Conservation (phyloP, 2,329 filamentous ascomycete species). For the Aureobasidium uvarum region DNA sequence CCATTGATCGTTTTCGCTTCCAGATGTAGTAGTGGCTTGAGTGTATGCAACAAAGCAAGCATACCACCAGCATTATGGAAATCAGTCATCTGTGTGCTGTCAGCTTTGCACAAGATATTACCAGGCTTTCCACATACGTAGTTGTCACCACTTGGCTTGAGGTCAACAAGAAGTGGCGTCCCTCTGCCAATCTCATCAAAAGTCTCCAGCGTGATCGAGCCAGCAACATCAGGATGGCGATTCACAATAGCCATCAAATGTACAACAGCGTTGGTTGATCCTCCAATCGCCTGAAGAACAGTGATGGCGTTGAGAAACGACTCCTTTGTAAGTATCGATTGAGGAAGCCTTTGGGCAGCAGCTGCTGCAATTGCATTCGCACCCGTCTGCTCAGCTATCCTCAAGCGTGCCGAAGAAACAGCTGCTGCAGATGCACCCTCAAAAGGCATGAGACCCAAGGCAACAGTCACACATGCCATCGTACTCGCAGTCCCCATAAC, state of each 20-base stretch:
- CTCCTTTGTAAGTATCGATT: conserved; percentile 47
- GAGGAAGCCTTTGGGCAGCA: conserved; percentile 41
- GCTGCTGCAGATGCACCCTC: conserved; percentile 54
- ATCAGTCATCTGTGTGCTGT: conserved; percentile 46
- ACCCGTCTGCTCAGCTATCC: conserved; percentile 57
- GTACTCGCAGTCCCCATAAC: conserved; percentile 59
- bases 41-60: conserved; percentile 48
- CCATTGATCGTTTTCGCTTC: conserved; percentile 49
- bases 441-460: conserved; percentile 54
- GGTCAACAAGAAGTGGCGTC: conserved; percentile 50
- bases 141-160: conserved; percentile 55
- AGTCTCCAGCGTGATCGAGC: conserved; percentile 47
- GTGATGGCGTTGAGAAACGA: conserved; percentile 51
- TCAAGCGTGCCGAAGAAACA: conserved; percentile 52
- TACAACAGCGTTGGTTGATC: conserved; percentile 47
- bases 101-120: not conserved
- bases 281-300: conserved; percentile 48
- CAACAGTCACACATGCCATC: conserved; percentile 56
- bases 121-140: not conserved
- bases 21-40: conserved; percentile 49
- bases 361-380: conserved; percentile 49
- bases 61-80: conserved; percentile 56
- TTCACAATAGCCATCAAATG: conserved; percentile 50
- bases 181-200: conserved; percentile 51
- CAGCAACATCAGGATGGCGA: conserved; percentile 50